Evolutionary conservation across 1,139 yeast species (phyloP), one percentile per base, ranked within the genome.

Genomic region (Waltiozyma sp.): DNA sequence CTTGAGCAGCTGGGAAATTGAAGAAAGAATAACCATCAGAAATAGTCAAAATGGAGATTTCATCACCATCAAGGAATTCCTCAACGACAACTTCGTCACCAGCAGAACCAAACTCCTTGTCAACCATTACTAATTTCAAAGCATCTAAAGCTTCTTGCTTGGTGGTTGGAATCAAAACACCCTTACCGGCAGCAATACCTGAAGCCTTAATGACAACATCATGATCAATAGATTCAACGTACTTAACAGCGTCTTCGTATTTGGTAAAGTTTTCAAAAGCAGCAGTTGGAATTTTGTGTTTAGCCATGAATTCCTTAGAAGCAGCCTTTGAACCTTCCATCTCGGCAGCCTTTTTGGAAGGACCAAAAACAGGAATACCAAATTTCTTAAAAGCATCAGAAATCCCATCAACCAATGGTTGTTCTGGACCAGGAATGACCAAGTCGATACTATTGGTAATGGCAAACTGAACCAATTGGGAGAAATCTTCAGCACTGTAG

Each of bases 371-470:
- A 35, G 96, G 94, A 49, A 93, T 80, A 52, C 98, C 98, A 44
- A 83, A 82, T 45, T 70, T 71, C 45, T 69, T 50, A 71, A 91
- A 89, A 42, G 70, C 68, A 19, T 80, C 66, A 33, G 89, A 65
- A 47, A 91, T 79, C 40, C 99, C 99, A 58, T 91, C 97, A 37
- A 91, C 96, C 49, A 93, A 71, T 37, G 98, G 98, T 64, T 88
- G 96, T 66, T 93, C 99, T n/a, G 99, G 98, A 38, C 99, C 99
- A 35, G 98, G 98, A 41, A 93, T 73, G 13, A 88, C 98, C 50
- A 93, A 71, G 43, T 72, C 74, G 46, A 93, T 73, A 10, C 73
- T 57, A 47, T 89, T 69, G 38, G 75, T 75, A n/a, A 70, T 61
- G 9, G 96, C 94, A 63, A 88, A 87, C 47, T 75, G 62, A 49